phyloP scores from a whole-genome alignment of 768 basidiomycete species.

The Kwoniella newhampshirensis region DNA sequence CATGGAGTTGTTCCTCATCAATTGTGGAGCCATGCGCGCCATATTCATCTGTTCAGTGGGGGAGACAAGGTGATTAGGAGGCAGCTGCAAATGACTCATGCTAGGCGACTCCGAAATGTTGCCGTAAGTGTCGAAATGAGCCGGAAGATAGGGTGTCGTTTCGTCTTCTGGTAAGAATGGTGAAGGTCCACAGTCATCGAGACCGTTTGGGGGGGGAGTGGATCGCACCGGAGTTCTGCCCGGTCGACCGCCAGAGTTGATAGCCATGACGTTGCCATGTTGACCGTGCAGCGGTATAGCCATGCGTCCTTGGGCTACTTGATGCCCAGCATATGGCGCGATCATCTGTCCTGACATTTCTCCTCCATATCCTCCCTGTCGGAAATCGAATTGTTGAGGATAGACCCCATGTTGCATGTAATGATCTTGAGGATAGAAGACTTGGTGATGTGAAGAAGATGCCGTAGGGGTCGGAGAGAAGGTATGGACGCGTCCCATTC shows the following conservation, averaged over 20 bases:
- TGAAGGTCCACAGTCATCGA: constrained; percentile 22
- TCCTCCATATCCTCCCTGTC: constrained; percentile 5
- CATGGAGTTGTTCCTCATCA: constrained; percentile 15
- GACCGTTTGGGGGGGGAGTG: constrained; percentile 9
- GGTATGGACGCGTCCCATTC: constrained; percentile 25
- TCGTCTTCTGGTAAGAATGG: constrained; percentile 28
- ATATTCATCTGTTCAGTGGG: constrained; percentile 31
- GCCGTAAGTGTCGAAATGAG: constrained; percentile 24
- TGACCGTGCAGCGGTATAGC: constrained; percentile 27
- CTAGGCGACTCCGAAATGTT: constrained; percentile 9
- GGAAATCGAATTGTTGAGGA: constrained; percentile 5
- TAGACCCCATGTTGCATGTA: constrained; percentile 1
- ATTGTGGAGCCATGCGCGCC: constrained; percentile 17
- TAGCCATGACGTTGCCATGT: constrained; percentile 17
- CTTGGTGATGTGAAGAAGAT: constrained; percentile 13
- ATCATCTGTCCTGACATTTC: constrained; percentile 21
- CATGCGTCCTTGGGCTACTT: constrained; percentile 28
- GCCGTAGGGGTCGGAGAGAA: constrained; percentile 23
- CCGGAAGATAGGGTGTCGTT: constrained; percentile 10
- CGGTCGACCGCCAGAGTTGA: constrained; percentile 11
- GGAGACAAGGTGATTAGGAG: constrained; percentile 16
- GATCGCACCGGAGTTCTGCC: constrained; percentile 14
- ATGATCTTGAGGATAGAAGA: constrained; percentile 18
- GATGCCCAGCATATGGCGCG: constrained; percentile 21
- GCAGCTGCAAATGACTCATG: constrained; percentile 6